Percentiles rank a stretch among this genome's conserved stretches.
Evolutionary conservation across 1,139 yeast genomes (phyloP).

Genomic region (Debaryomycetaceae sp.): DNA sequence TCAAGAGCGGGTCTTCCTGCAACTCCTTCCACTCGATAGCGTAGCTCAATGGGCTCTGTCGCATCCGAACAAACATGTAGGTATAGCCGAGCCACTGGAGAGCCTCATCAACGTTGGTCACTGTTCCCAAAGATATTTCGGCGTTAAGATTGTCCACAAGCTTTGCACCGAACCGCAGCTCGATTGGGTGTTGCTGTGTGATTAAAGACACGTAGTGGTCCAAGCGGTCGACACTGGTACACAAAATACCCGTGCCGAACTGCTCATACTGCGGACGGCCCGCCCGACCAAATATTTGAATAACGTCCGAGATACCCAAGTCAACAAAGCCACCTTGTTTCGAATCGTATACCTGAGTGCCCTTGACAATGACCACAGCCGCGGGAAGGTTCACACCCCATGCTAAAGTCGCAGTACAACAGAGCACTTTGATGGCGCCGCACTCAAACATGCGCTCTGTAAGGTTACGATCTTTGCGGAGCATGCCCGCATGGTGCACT

Average conservation of each 20-base stretch:
- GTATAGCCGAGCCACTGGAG: constrained; percentile 96
- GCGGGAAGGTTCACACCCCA: constrained; percentile 99
- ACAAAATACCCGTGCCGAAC: constrained; percentile 84
- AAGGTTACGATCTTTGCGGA: constrained; percentile 79
- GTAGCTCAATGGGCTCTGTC: constrained; percentile 84
- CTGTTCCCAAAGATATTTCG: constrained; percentile 90
- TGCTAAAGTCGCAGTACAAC: constrained; percentile 96
- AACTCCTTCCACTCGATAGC: constrained; percentile 89
- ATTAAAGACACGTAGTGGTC: constrained; percentile 82
- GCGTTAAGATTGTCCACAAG: constrained; percentile 91
- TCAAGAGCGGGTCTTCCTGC: constrained; percentile 70
- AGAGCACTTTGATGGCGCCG: constrained; percentile 82
- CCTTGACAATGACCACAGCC: constrained; percentile 91
- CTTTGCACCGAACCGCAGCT: constrained; percentile 67
- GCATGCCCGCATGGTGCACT: constrained; percentile 96
- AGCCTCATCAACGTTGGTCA: constrained; percentile 89
- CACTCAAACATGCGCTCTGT: constrained; percentile 78
- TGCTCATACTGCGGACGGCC: constrained; percentile 97
- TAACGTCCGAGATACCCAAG: constrained; percentile 89
- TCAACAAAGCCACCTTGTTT: constrained; percentile 92
- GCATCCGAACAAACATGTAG: constrained; percentile 88
- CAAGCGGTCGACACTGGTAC: constrained; percentile 71
- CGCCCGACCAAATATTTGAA: constrained; percentile 98
- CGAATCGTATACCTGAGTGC: constrained; percentile 92
- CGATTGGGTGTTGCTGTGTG: constrained; percentile 95